Evolutionary conservation across 768 basidiomycete species (phyloP).

Genomic region (Udeniomyces megalosporus): DNA sequence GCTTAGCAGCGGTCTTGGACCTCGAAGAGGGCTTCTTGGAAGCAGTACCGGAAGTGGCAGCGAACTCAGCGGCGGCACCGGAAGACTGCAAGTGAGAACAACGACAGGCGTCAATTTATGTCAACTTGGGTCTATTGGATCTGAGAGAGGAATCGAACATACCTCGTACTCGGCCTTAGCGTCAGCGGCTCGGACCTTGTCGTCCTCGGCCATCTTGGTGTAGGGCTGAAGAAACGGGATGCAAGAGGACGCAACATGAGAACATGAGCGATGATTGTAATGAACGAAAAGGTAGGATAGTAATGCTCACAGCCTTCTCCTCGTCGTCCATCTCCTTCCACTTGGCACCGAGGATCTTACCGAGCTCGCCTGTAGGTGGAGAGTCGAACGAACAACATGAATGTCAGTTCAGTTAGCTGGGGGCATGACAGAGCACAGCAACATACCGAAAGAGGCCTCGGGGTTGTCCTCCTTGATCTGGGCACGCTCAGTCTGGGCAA

Average conservation of each 20-base stretch:
- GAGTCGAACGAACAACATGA: background rate
- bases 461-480: conserved; percentile 92
- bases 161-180: conserved; percentile 37
- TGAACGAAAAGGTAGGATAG: no score
- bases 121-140: no score
- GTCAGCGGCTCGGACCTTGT: conserved; percentile 72
- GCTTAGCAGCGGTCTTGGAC: background rate
- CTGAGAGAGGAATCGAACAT: no score
- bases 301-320: conserved; percentile 40
- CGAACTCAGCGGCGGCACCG: background rate
- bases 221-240: conserved; percentile 49
- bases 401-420: background rate
- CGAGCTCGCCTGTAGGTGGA: conserved; percentile 56
- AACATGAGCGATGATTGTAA: no score
- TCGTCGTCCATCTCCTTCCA: conserved; percentile 89
- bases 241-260: background rate
- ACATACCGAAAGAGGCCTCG: conserved; percentile 72
- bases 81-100: no score
- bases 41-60: background rate
- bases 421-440: background rate
- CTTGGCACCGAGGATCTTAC: conserved; percentile 71
- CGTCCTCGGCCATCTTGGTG: conserved; percentile 63
- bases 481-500: conserved; percentile 88
- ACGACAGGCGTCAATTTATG: no score
- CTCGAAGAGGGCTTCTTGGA: background rate